Conservation (phyloP, 2,329 filamentous ascomycete species). For the Aspergillus proliferans region DNA sequence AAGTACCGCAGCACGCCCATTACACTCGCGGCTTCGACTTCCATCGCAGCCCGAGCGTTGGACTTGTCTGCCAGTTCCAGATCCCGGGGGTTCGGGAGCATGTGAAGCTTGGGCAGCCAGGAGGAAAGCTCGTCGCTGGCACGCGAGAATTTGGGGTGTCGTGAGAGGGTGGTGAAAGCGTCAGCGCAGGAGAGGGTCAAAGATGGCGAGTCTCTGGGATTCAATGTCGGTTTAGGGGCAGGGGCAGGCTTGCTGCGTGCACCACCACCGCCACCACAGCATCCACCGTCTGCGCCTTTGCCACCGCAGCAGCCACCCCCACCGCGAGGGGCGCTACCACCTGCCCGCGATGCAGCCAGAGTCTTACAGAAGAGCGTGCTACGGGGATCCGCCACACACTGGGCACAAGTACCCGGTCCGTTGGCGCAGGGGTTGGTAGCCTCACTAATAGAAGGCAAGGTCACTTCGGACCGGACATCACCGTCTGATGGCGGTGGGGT, state of each 20-base stretch:
- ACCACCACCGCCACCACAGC: constrained; percentile 48
- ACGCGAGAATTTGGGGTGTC: constrained; percentile 67
- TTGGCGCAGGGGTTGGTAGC: constrained; percentile 49
- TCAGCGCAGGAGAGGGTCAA: constrained; percentile 68
- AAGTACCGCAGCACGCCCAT: constrained; percentile 81
- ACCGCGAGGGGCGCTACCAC: constrained; percentile 26
- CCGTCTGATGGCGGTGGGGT: constrained; percentile 50
- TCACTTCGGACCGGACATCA: constrained; percentile 53
- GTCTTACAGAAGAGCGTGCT: constrained; percentile 79
- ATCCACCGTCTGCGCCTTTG: constrained; percentile 54
- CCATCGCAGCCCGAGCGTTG: constrained; percentile 52
- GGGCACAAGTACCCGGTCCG: constrained; percentile 71
- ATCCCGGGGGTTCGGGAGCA: constrained; percentile 40
- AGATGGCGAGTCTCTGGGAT: constrained; percentile 28
- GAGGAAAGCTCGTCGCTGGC: constrained; percentile 67
- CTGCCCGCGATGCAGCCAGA: constrained; percentile 57
- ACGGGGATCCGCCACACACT: constrained; percentile 70
- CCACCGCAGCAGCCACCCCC: constrained; percentile 56
- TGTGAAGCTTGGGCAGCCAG: constrained; percentile 68
- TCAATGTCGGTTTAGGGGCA: constrained; percentile 15
- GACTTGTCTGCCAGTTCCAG: constrained; percentile 22
- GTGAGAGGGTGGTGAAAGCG: constrained; percentile 70
- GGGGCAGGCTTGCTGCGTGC: constrained; percentile 15
- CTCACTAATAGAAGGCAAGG: constrained; percentile 30
- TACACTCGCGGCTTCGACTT: constrained; percentile 76